A percentile compares a stretch with the other conserved stretches of the same genome.
phyloP scores from a whole-genome alignment of 2,329 filamentous ascomycete genomes.

The Penicillium palitans region DNA sequence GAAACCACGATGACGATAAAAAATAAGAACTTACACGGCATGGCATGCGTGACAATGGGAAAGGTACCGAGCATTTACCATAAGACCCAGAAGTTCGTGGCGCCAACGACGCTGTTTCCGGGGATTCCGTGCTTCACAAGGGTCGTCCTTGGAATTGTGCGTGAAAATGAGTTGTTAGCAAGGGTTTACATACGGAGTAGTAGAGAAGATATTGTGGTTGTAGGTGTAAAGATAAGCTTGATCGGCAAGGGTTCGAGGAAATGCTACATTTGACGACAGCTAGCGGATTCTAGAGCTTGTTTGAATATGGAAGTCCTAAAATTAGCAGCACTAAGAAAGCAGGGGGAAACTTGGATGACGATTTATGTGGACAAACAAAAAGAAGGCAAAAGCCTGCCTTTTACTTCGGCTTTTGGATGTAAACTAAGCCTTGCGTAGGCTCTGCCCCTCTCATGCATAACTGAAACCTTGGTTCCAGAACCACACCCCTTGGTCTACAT shows the following conservation, averaged over 20 bases:
- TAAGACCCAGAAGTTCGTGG: conserved; percentile 51
- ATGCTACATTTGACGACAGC: too few relatives aligned
- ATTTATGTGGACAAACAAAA: background rate
- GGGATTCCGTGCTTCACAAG: conserved; percentile 52
- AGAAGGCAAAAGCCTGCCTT: background rate
- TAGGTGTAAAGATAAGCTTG: too few relatives aligned
- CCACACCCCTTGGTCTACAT: background rate
- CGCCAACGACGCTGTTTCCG: conserved; percentile 64
- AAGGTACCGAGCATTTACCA: conserved; percentile 54
- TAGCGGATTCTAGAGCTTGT: background rate
- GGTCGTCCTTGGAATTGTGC: conserved; percentile 53
- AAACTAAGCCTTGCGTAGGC: background rate
- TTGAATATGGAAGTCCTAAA: background rate
- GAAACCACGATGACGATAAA: conserved; percentile 49
- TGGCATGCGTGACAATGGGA: conserved; percentile 43
- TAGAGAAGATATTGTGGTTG: too few relatives aligned
- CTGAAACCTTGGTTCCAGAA: background rate
- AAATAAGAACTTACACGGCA: conserved; percentile 36
- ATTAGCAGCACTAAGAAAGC: background rate
- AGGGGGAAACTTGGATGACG: conserved; percentile 1
- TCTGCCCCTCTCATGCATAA: background rate
- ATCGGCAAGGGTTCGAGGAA: too few relatives aligned
- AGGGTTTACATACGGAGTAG: too few relatives aligned
- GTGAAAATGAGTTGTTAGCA: background rate
- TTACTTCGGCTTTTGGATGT: background rate